A percentile compares a stretch with the other conserved stretches of the same genome.
Conservation (phyloP, 1,284 basidiomycete species). For the Microbotryomycetes sp. region DNA sequence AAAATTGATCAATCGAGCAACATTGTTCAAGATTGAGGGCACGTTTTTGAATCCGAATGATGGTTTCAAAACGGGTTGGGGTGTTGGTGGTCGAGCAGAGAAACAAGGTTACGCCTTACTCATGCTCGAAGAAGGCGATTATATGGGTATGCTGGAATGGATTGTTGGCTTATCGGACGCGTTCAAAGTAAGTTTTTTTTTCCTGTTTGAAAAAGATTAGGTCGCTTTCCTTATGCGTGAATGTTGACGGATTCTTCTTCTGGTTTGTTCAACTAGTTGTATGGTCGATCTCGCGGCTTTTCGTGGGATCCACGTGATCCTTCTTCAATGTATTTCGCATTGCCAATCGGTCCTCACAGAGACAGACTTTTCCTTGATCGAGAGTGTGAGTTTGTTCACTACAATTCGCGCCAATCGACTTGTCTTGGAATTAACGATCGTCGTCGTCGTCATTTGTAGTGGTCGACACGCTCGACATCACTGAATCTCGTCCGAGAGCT, state of each 20-base stretch:
- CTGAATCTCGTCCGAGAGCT: constrained; percentile 25
- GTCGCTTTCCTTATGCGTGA: neutral
- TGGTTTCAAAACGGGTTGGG: constrained; percentile 47
- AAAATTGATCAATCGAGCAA: constrained; percentile 78
- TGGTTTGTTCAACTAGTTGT: constrained; percentile 66
- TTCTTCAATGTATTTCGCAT: constrained; percentile 43
- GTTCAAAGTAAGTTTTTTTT: constrained; percentile 29
- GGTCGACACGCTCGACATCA: constrained; percentile 29
- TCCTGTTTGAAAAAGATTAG: neutral
- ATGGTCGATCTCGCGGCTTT: constrained; percentile 74
- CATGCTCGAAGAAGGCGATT: constrained; percentile 40
- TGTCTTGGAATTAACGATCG: neutral
- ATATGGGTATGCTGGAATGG: constrained; percentile 88
- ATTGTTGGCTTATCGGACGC: constrained; percentile 55
- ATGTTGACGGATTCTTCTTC: neutral
- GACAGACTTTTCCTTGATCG: constrained; percentile 78
- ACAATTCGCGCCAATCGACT: neutral
- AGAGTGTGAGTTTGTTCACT: constrained; percentile 46
- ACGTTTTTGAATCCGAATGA: constrained; percentile 30
- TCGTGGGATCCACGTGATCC: constrained; percentile 79
- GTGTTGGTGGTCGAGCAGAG: constrained; percentile 41
- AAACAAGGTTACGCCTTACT: constrained; percentile 31
- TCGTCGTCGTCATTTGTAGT: neutral
- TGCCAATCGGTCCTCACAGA: constrained; percentile 44
- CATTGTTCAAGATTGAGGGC: constrained; percentile 73